Evolutionary conservation across 2,329 filamentous ascomycete species (phyloP), one percentile per base, ranked within the genome.

Genomic region (Fusarium sp.): DNA sequence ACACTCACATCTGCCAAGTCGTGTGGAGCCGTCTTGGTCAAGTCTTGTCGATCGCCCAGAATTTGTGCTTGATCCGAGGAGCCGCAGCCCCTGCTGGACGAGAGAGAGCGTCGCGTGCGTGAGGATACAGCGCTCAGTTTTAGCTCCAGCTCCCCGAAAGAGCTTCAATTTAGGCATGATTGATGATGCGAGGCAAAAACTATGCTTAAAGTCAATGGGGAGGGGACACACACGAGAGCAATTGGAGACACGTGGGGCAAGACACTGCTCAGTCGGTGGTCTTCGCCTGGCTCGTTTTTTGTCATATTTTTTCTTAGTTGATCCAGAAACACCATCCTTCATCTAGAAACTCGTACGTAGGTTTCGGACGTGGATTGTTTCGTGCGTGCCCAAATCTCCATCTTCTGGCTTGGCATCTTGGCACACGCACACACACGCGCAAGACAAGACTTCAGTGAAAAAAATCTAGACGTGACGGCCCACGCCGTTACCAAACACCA

Each of bases 41-140:
- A 64, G 35, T 41, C 61, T 64, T 64, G 61, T 33, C 56, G 67
- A 72, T 72, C 65, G 65, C 61, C 61, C 24, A 64, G 61, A 56
- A 56, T 10, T 27, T 31, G 16, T 31, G 11, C 14, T 14, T 63
- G 60, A 52, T 64, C 45, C 60, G 60, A 41, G 33, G 45, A 56
- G 61, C 61, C 61, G 61, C 45, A 22, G 31, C 33, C 31, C 41
- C 20, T 50, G 35, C 31, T 37, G 27, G 27, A 29, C 27, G 27
- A 29, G 27, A 22, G 14, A 20, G 35, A 14, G 22, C 43, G 60
- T 63, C 60, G 60, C 60, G 60, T 63, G 60, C 18, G n/a, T 27
- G 2, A 14, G 10, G 11, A 43, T 16, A n/a, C 24, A 50, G 29
- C 11, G 20, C 20, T 24, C 8, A 5, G 7, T 29, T 33, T 56